Evolutionary conservation across 2,329 filamentous ascomycete genomes (phyloP), one percentile per base, ranked within the genome.

Genomic region (Cyclaneusma minus): DNA sequence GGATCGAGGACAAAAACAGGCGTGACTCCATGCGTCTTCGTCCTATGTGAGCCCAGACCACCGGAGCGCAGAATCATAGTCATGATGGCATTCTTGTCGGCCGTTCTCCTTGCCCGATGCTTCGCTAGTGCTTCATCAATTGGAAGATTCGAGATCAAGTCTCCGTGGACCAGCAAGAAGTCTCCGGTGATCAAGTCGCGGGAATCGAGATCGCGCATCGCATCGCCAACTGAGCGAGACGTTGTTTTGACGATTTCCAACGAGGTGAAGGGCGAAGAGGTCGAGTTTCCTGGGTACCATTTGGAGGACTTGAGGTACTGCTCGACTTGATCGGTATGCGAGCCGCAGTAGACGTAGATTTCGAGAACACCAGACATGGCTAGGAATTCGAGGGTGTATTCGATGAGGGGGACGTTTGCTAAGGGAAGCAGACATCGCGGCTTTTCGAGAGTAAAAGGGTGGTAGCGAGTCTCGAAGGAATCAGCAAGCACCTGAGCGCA

Each of bases 301-400:
- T 72, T 76, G 8, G 89, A 94, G 10, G 64, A 61, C 44, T 73
- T 67, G 41, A 98, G 74, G 49, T 95, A 92, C 37, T 70, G 66
- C 55, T 95, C 85, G 29, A 98, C 68, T 48, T 84, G 71, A 32
- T 89, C 77, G 16, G 78, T 79, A 49, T 94, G 84, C 15, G 82
- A 74, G 33, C 83, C 81, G 41, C 79, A 87, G 56, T 94, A 95
- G 31, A 98, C 68, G 49, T 80, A 92, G 28, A 95, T 79, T 38
- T 94, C 82, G 41, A 89, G 74, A n/a, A 95, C 84, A 31, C 85
- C 84, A 31, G 89, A 84, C 64, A 87, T 87, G 37, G 84, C 84
- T 1, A 98, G 72, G 44, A 93, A 95, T 47, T 95, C 85, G 43
- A 95, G 73, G 4, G 87, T 95, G 51, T 98, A 95, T 52, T 98